Evolutionary conservation across 192 early-diverging fungal species (phyloP), one percentile per base, ranked within the genome.

Genomic region (Jimgerdemannia flammicorona): DNA sequence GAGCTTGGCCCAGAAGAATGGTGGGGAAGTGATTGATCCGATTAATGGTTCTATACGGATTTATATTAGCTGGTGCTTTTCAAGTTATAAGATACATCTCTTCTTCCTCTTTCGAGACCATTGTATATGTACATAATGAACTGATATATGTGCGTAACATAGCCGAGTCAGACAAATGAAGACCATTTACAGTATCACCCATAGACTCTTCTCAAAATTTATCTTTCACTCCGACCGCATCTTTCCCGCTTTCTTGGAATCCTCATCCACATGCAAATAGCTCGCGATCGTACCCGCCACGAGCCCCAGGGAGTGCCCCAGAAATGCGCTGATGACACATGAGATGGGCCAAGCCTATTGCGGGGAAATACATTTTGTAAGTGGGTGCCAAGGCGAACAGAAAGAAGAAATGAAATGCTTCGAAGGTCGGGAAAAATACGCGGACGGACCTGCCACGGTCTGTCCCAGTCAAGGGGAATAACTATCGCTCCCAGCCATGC

Each of bases 401-500:
- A 65, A 72, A 54, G 43, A 42, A 71, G 43, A 41, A 74, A 9
- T 40, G 17, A 63, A 67, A 43, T 41, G 14, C 18, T n/a, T 40
- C 29, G 18, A 14, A 11, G 8, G 44, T 49, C 67, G 10, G 1
- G 44, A 17, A 19, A 20, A 3, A 64, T 64, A 11, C n/a, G 3
- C 2, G 64, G 54, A 39, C 75, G 66, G 43, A 79, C 82, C 72
- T 87, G 86, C 86, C 86, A 87, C 29, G 85, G 80, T 63, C 84
- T 71, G 70, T 87, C 86, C 86, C 86, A 87, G 74, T 87, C 86
- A 76, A 87, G 70, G 2, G 86, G 86, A 66, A 87, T 80, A 41
- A 87, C 86, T 72, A 87, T 79, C 40, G 86, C 83, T 4, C 86
- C 86, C 18, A 87, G 75, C 86, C 86, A 87, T 40, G 86, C 84